Evolutionary conservation across 2,329 filamentous ascomycete genomes (phyloP), one percentile per base, ranked within the genome.

Genomic region (Penicillium sclerotigenum): DNA sequence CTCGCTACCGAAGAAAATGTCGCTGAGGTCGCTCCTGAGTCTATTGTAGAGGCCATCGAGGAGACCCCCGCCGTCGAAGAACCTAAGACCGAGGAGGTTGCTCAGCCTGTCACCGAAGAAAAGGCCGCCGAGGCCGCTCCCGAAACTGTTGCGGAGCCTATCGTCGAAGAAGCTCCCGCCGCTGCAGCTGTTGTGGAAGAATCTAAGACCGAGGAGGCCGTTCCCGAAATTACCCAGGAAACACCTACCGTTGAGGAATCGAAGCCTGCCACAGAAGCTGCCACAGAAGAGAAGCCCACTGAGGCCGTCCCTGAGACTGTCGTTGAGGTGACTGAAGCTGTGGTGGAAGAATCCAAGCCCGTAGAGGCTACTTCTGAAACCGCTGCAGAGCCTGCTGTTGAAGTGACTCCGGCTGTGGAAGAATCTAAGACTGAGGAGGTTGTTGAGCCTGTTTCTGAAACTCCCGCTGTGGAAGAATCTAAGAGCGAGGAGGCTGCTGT

Each of bases 281-380:
- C 29, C 29, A 14, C 11, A 14, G 29, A 31, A 31, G 29, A 31
- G 11, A 50, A 38, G 20, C 5, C 47, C 24, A 2, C 24, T 9
- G 50, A 43, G 9, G 16, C 4, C 4, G n/a, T 26, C 16, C 24
- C 47, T 8, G 49, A 58, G 20, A 13, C 42, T 10, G 41, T 36
- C 10, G 34, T 34, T 7, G 49, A 56, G n/a, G 60, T 63, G 56
- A 42, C 31, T 16, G 48, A 54, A 37, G 10, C 62, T 16, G 33
- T 52, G 31, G 33, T 45, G 11, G 59, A 63, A 33, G 28, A 40
- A 42, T 26, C 34, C 7, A 43, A 37, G 18, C 22, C 16, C 2
- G 14, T 14, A 1, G 37, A 54, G 26, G 47, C 52, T 22, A n/a
- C 51, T 14, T 45, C 63, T 40, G 53, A 57, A 9, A 34, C 42